Evolutionary conservation across 179 eudicot species (phyloP).

Genomic region (Kewa caespitosa): DNA sequence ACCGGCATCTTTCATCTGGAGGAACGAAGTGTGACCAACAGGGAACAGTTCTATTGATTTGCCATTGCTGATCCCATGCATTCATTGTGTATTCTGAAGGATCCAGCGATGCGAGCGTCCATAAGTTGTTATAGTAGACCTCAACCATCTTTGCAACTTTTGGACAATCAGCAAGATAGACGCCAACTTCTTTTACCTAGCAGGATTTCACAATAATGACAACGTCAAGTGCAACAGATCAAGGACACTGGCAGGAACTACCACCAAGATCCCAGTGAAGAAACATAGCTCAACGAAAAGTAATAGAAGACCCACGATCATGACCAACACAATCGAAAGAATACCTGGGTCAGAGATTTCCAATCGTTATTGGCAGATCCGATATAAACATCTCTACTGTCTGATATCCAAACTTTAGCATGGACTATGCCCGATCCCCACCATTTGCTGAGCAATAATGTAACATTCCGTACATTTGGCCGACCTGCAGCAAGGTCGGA

Average conservation of each 20-base stretch:
- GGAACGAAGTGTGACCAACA: conserved; percentile 85
- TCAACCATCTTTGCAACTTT: conserved; percentile 53
- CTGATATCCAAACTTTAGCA: conserved; percentile 92
- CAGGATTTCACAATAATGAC: conserved; percentile 3
- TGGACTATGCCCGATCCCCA: conserved; percentile 86
- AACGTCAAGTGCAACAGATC: background rate
- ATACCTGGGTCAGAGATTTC: conserved; percentile 94
- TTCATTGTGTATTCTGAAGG: conserved; percentile 55
- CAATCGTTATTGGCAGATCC: conserved; percentile 95
- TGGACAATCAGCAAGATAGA: conserved; percentile 70
- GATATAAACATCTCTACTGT: conserved; percentile 60
- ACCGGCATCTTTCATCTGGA: conserved; percentile 67
- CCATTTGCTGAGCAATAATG: conserved; percentile 67
- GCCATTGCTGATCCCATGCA: conserved; percentile 73
- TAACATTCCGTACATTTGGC: conserved; percentile 72
- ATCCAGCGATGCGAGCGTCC: conserved; percentile 70
- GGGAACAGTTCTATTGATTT: conserved; percentile 69
- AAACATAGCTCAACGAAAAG: background rate
- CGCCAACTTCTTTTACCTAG: conserved; percentile 86
- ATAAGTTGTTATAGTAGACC: conserved; percentile 69
- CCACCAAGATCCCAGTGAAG: background rate
- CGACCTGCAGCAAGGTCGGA: conserved; percentile 63
- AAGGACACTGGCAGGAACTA: background rate
- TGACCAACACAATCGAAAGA: background rate
- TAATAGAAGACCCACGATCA: background rate